Percentiles rank a stretch among this genome's conserved stretches.
phyloP scores from a whole-genome alignment of 257 asterid genomes.

The Fraxinus pennsylvanica region DNA sequence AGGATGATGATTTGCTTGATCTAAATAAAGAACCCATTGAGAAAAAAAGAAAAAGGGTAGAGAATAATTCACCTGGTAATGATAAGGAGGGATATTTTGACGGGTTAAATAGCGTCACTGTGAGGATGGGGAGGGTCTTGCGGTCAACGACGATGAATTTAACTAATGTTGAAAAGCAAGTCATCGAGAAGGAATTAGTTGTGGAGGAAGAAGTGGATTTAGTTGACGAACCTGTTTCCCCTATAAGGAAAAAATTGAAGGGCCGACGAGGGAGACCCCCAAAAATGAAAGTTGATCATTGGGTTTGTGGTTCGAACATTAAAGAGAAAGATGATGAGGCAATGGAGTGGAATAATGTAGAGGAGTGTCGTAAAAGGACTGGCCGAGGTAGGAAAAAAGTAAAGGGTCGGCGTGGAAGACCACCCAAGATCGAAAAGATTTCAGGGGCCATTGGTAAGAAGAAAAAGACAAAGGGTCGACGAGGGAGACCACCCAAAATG shows the following conservation, averaged over 20 bases:
- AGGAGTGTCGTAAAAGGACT: constrained; percentile 16
- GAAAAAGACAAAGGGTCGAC: constrained; percentile 33
- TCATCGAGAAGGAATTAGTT: constrained; percentile 36
- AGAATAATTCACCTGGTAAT: constrained; percentile 22
- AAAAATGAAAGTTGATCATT: constrained; percentile 20
- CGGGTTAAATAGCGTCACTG: constrained; percentile 35
- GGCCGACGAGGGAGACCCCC: constrained; percentile 44
- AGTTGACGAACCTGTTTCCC: constrained; percentile 3
- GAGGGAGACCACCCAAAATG: constrained; percentile 42
- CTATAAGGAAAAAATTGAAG: constrained; percentile 21
- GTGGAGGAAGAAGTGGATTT: constrained; percentile 24
- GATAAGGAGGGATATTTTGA: constrained; percentile 32
- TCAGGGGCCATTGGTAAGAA: constrained; percentile 21
- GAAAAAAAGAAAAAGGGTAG: constrained; percentile 48
- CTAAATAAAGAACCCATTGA: constrained; percentile 51
- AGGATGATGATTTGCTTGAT: constrained; percentile 44
- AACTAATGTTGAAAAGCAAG: constrained; percentile 49
- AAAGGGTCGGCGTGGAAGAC: constrained; percentile 42
- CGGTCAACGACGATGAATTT: constrained; percentile 65
- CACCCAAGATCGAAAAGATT: constrained; percentile 27
- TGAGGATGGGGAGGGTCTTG: constrained; percentile 76
- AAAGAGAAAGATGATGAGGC: constrained; percentile 16
- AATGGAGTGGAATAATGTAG: constrained; percentile 13
- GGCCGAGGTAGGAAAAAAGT: constrained; percentile 27
- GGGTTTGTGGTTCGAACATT: constrained; percentile 19